phyloP scores from a whole-genome alignment of 176 grass and related monocot species.

The Eleusine indica region DNA sequence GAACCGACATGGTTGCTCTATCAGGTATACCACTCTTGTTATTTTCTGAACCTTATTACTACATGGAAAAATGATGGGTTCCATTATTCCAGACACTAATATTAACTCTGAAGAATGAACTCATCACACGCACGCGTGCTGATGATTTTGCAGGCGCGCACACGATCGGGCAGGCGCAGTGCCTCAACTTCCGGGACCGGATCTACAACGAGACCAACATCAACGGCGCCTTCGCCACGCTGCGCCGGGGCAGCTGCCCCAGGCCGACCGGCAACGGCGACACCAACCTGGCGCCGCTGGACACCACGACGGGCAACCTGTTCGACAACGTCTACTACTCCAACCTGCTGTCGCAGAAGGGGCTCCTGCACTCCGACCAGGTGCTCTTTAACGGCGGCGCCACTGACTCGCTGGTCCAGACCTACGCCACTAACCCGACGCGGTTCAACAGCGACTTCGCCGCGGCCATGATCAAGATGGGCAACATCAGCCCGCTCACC shows the following conservation, averaged over 20 bases:
- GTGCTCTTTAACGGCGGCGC: conserved; percentile 64
- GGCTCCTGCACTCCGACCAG: conserved; percentile 77
- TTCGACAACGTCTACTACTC: conserved; percentile 71
- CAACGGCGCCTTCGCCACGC: conserved; percentile 34
- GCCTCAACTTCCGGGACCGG: conserved; percentile 46
- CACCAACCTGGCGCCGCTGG: conserved; percentile 63
- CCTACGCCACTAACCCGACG: conserved; percentile 27
- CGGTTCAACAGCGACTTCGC: conserved; percentile 49
- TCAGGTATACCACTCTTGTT: conserved; percentile 30
- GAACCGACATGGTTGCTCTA: conserved; percentile 66
- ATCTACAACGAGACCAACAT: conserved; percentile 82
- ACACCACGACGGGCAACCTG: conserved; percentile 31
- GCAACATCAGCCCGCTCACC: conserved; percentile 39
- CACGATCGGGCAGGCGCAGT: conserved; percentile 75
- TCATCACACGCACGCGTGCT: background rate
- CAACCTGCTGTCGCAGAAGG: conserved; percentile 51
- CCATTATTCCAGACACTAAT: background rate
- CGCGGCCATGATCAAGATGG: conserved; percentile 57
- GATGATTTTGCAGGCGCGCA: conserved; percentile 50
- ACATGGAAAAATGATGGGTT: background rate
- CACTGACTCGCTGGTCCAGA: conserved; percentile 50
- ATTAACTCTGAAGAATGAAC: background rate
- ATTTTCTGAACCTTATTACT: background rate
- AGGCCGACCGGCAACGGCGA: conserved; percentile 5
- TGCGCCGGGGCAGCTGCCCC: conserved; percentile 60